Evolutionary conservation across 495 filamentous ascomycete genomes (phyloP).

Genomic region (Amphirosellinia nigrospora): DNA sequence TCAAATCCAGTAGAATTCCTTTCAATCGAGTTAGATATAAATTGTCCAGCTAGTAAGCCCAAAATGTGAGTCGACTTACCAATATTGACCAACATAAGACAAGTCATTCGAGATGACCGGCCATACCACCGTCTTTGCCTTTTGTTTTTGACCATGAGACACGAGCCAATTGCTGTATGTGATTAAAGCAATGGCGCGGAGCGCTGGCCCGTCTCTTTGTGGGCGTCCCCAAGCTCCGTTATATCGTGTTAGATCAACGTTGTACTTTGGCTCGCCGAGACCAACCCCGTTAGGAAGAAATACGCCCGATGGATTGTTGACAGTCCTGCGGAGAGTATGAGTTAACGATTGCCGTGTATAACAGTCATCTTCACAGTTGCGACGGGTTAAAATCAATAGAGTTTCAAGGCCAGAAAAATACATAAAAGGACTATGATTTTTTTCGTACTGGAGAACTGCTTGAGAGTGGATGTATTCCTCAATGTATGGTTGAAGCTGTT

Average conservation of each 20-base stretch:
- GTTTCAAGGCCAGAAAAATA: constrained; percentile 40
- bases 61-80: constrained; percentile 47
- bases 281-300: constrained; percentile 49
- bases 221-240: constrained; percentile 66
- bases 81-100: constrained; percentile 60
- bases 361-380: not conserved
- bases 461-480: constrained; percentile 62
- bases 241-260: constrained; percentile 60
- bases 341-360: not conserved
- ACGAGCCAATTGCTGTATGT: constrained; percentile 46
- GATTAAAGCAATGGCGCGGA: constrained; percentile 56
- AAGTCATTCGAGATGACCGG: constrained; percentile 64
- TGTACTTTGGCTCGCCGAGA: constrained; percentile 68
- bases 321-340: constrained; percentile 5
- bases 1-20: constrained; percentile 57
- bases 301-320: constrained; percentile 52
- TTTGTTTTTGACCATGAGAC: constrained; percentile 35
- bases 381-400: not conserved
- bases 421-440: constrained; percentile 62
- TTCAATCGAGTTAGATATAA: not conserved
- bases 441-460: constrained; percentile 54
- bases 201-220: constrained; percentile 66
- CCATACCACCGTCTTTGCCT: constrained; percentile 51
- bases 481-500: constrained; percentile 45
- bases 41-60: constrained; percentile 27